Evolutionary conservation across 768 basidiomycete species (phyloP).

Genomic region (Rhizopogon vulgaris): DNA sequence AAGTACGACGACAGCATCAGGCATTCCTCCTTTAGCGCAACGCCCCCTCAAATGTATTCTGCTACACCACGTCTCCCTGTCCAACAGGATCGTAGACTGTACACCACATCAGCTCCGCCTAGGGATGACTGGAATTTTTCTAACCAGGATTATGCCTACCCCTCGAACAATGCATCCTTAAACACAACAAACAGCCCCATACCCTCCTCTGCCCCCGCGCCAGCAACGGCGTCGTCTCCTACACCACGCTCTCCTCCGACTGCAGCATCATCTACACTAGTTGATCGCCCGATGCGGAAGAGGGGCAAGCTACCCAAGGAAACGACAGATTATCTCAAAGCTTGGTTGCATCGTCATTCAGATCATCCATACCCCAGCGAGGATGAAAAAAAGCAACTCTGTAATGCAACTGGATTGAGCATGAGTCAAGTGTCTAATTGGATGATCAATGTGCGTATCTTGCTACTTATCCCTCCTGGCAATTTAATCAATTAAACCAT

Average conservation of each 20-base stretch:
- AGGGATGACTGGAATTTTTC: conserved; percentile 73
- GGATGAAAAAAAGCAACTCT: conserved; percentile 87
- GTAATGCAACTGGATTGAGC: conserved; percentile 77
- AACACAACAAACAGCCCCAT: conserved; percentile 29
- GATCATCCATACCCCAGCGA: conserved; percentile 88
- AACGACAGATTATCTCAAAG: conserved; percentile 83
- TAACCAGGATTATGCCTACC: conserved; percentile 49
- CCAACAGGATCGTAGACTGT: conserved; percentile 60
- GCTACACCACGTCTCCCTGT: conserved; percentile 67
- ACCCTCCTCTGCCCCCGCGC: conserved; percentile 20
- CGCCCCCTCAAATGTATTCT: conserved; percentile 57
- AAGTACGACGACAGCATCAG: conserved; percentile 71
- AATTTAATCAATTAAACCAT: conserved; percentile 9
- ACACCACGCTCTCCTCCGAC: conserved; percentile 46
- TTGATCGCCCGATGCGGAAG: conserved; percentile 75
- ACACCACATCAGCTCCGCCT: conserved; percentile 32
- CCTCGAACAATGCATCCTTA: conserved; percentile 21
- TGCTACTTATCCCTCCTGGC: conserved; percentile 19
- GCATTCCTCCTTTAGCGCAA: conserved; percentile 59
- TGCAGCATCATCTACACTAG: conserved; percentile 50
- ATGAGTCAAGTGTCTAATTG: conserved; percentile 90
- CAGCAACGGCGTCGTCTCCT: conserved; percentile 37
- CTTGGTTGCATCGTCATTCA: conserved; percentile 83
- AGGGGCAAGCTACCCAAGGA: conserved; percentile 87
- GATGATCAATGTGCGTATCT: conserved; percentile 76